phyloP scores from a whole-genome alignment of 1,284 basidiomycete species.

The Agaricales sp. region DNA sequence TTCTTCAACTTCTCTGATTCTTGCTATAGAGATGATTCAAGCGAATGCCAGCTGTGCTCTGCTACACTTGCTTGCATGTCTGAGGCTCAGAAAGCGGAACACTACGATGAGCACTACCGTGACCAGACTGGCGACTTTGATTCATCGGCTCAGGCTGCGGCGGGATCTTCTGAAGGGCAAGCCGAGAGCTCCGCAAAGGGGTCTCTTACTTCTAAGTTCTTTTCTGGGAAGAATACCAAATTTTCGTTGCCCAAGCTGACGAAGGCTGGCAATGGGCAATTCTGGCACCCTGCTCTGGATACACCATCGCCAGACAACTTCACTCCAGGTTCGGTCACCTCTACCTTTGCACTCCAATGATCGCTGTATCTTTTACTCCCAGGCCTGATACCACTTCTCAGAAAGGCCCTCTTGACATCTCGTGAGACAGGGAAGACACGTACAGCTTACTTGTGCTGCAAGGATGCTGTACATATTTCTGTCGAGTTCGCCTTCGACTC shows the following conservation, averaged over 20 bases:
- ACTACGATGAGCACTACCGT: conserved; percentile 39
- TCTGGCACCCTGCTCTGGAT: conserved; percentile 48
- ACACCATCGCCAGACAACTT: conserved; percentile 54
- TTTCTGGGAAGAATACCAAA: too few species aligned
- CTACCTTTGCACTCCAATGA: background rate
- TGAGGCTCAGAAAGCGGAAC: conserved; percentile 25
- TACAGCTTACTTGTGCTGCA: conserved; percentile 58
- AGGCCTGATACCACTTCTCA: conserved; percentile 65
- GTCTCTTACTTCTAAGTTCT: too few species aligned
- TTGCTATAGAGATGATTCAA: background rate
- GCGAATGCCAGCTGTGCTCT: conserved; percentile 40
- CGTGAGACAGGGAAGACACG: conserved; percentile 40
- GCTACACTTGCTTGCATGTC: conserved; percentile 26
- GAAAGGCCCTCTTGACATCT: conserved; percentile 40
- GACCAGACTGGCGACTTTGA: conserved; percentile 11
- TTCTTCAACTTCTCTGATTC: background rate
- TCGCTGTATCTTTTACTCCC: conserved; percentile 5
- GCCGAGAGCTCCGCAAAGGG: conserved; percentile 10
- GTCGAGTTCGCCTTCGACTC: conserved; percentile 44
- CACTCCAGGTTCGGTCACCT: conserved; percentile 47
- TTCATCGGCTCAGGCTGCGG: conserved; percentile 2
- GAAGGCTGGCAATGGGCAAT: too few species aligned
- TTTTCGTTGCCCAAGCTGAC: too few species aligned
- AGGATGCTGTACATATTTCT: conserved; percentile 47
- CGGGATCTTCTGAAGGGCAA: conserved; percentile 7